Base-by-base conservation (phyloP, 2,329 filamentous ascomycete genomes). In the Colletotrichum horii region DNA sequence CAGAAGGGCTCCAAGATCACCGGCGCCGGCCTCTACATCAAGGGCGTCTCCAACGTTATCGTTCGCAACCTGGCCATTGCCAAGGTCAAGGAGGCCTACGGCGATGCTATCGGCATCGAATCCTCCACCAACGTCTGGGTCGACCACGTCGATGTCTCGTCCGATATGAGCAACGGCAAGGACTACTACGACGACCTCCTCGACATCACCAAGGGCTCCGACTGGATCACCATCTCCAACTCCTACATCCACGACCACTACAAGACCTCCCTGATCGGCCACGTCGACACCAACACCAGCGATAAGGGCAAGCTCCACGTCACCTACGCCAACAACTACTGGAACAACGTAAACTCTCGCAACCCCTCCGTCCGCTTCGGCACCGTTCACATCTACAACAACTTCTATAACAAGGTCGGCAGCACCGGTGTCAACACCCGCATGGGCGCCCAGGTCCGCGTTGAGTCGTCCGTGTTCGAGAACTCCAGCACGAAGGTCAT, bases 101-200 rank as follows among this genome's bases (percentile, higher is more conserved):
- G 91, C 30, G 92, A 93, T 78, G 90, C 89, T 70, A 89, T 93
- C 77, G 89, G 88, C 76, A 89, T 93, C 71, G 88, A 93, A 81
- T 81, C 80, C 8, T 88, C 88, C 64, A 89, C 81, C 69, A 92
- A 93, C 77, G 86, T 92, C 79, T 94, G 92, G 92, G 85, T 94
- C 66, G 93, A 94, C 84, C 92, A 94, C 85, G 87, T 88, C 81
- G 92, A 94, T 77, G 86, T 94, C n/a, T 91, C 89, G 6, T 91
- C 90, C 19, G 89, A 93, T 83, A 80, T 82, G 38, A 85, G 88
- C 79, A 86, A 90, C 80, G 91, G 88, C 84, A 94, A 94, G 85
- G 92, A 94, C 85, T 93, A 90, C 85, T 94, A 93, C 80, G 93
- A 94, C 74, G 92, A 93, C 34, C 88, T 94, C 2, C 83, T 92